Conservation (phyloP, 2,329 filamentous ascomycete genomes). For the Pseudocercospora ulei region DNA sequence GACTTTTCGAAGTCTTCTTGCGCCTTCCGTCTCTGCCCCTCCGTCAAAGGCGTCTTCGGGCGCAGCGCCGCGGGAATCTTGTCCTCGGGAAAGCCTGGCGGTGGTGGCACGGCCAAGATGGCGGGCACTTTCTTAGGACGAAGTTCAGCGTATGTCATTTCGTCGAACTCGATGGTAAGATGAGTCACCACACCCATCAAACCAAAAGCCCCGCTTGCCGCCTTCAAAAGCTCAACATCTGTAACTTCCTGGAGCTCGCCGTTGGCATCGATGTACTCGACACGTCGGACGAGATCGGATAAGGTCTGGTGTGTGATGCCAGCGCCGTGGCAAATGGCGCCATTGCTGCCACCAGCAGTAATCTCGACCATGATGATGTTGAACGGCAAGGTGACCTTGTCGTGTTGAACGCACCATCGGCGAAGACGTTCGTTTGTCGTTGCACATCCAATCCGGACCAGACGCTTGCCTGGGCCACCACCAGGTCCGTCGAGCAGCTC, state of each 20-base stretch:
- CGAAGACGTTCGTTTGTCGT: conserved; percentile 15
- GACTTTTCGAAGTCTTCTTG: conserved; percentile 36
- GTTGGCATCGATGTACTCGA: conserved; percentile 16
- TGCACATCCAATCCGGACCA: conserved; percentile 13
- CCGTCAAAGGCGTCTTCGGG: conserved; percentile 22
- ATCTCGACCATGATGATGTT: conserved; percentile 16
- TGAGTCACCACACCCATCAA: conserved; percentile 45
- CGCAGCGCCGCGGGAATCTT: conserved; percentile 34
- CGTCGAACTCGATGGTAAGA: conserved; percentile 42
- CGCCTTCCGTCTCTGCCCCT: conserved; percentile 33
- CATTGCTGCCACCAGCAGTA: conserved; percentile 15
- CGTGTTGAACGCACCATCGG: conserved; percentile 14
- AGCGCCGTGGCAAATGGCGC: conserved; percentile 15
- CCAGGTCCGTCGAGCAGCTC: conserved; percentile 11
- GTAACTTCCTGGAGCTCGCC: conserved; percentile 11
- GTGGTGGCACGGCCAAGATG: conserved; percentile 40
- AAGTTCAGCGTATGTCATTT: conserved; percentile 44
- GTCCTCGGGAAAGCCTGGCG: conserved; percentile 10
- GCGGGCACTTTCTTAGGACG: conserved; percentile 40
- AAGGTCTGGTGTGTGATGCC: conserved; percentile 13
- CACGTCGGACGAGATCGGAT: conserved; percentile 13
- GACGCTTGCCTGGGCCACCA: conserved; percentile 7
- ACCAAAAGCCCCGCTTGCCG: conserved; percentile 36
- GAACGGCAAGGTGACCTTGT: conserved; percentile 14
- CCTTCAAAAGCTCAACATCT: conserved; percentile 10